A percentile compares a stretch with the other conserved stretches of the same genome.
Evolutionary conservation across 2,329 filamentous ascomycete species (phyloP).

Genomic region (Pseudogymnoascus sp.): DNA sequence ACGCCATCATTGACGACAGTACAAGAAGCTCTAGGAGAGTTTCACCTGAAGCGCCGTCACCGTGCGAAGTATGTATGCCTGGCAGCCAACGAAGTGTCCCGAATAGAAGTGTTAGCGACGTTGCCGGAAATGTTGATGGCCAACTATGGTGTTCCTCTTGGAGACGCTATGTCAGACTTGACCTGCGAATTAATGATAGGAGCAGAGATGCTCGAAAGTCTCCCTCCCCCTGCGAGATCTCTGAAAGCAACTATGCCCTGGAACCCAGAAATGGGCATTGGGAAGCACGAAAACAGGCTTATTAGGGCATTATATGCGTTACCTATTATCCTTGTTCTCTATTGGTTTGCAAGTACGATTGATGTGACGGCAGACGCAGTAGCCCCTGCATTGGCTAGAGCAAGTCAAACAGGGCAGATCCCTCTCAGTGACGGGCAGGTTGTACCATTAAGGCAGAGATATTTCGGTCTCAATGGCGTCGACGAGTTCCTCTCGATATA

Average conservation of each 20-base stretch:
- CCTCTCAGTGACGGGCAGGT: slow-evolving; percentile 10
- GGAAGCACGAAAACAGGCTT: slow-evolving; percentile 21
- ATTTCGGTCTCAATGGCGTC: slow-evolving; percentile 15
- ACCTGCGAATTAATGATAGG: slow-evolving; percentile 18
- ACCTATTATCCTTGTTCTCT: slow-evolving; percentile 8
- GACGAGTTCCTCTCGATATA: slow-evolving; percentile 17
- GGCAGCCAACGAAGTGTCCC: slow-evolving; percentile 18
- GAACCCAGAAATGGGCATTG: slow-evolving; percentile 23
- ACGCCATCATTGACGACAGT: neutral
- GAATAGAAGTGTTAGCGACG: slow-evolving; percentile 18
- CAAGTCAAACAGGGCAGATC: neutral
- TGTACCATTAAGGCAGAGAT: slow-evolving; percentile 13
- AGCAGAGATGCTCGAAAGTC: slow-evolving; percentile 23
- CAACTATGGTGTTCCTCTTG: slow-evolving; percentile 17
- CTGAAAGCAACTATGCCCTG: slow-evolving; percentile 23
- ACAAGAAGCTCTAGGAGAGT: slow-evolving; percentile 10
- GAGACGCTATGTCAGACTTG: slow-evolving; percentile 18
- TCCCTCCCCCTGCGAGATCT: slow-evolving; percentile 23
- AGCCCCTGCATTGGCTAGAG: neutral
- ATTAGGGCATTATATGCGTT: slow-evolving; percentile 19
- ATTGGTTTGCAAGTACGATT: neutral
- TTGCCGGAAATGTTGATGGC: slow-evolving; percentile 16
- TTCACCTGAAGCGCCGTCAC: slow-evolving; percentile 16
- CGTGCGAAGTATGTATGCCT: slow-evolving; percentile 18
- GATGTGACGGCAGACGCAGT: neutral